phyloP scores from a whole-genome alignment of 2,329 filamentous ascomycete species.

The Aureobasidium subglaciale region DNA sequence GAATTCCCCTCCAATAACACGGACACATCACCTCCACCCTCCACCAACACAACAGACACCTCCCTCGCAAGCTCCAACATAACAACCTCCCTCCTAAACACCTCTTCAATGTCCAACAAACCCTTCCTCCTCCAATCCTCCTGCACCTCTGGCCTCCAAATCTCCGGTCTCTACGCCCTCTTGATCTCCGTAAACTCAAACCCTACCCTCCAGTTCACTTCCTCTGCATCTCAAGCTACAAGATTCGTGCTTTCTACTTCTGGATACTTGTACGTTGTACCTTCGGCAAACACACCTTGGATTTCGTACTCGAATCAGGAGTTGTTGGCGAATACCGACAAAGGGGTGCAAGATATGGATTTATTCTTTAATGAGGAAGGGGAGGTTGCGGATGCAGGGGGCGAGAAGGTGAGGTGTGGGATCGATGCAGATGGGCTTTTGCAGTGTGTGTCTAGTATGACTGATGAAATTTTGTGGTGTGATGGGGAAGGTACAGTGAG shows the following conservation, averaged over 20 bases:
- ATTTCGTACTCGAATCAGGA: background rate
- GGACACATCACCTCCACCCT: background rate
- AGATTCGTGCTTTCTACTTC: background rate
- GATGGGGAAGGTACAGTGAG: background rate
- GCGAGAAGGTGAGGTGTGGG: background rate
- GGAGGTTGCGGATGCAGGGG: slow-evolving; percentile 19
- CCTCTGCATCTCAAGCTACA: background rate
- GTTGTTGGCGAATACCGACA: slow-evolving; percentile 26
- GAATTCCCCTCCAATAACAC: background rate
- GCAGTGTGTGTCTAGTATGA: background rate
- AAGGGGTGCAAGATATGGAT: slow-evolving; percentile 34
- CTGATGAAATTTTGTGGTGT: background rate
- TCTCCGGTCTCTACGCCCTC: slow-evolving; percentile 1
- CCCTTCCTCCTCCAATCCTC: slow-evolving; percentile 1
- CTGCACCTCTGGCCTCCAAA: background rate
- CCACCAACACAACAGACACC: background rate
- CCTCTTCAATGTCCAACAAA: background rate
- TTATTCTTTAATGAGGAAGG: slow-evolving; percentile 30
- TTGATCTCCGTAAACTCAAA: background rate
- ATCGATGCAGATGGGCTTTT: background rate
- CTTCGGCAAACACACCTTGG: background rate
- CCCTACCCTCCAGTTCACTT: background rate
- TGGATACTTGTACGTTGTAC: background rate
- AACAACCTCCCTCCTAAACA: background rate
- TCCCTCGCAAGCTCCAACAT: background rate